Evolutionary conservation across 257 asterid species (phyloP), one percentile per base, ranked within the genome.

Genomic region (Penstemon barbatus): DNA sequence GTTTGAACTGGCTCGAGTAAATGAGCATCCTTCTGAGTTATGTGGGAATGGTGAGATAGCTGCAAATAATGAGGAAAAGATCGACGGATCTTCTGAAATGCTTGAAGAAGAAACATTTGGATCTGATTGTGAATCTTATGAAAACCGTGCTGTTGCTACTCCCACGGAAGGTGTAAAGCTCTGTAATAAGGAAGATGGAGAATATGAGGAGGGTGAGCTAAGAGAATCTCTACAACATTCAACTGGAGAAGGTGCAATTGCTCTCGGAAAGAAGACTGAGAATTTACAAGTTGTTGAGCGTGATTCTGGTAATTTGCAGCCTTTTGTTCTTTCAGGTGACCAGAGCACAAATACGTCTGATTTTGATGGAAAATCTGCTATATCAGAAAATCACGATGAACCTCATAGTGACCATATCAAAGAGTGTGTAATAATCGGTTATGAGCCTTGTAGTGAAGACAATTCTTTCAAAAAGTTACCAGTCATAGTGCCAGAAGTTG

Each of bases 191-290:
- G 95, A 83, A 77, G 94, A 88, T 73, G 95, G 83, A 56, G 96
- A 91, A 8, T 83, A 67, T 73, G 97, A 93, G 84, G 98, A 93
- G 65, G 97, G 97, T 70, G 97, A 93, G 77, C 80, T 88, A 63
- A 84, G 95, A 77, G 97, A 87, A 71, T 79, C 85, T 39, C 13
- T 65, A 7, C 72, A 62, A 56, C 75, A 43, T 45, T 71, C 86
- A 70, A 69, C 71, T 10, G 68, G 41, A 42, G 85, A 77, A 72
- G 83, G 78, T 37, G 74, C 70, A 19, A 38, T 62, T 71, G 65
- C 45, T 58, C 79, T 61, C 62, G 84, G 38, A 53, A 57, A 70
- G 65, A 75, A 71, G 53, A 70, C 54, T 13, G 84, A 68, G 8
- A 69, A 61, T 39, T 18, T 56, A 38, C 71, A 66, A 64, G 72